Percentiles rank a stretch among this genome's conserved stretches.
Evolutionary conservation across 768 basidiomycete genomes (phyloP).

Genomic region (Lactarius sp.): DNA sequence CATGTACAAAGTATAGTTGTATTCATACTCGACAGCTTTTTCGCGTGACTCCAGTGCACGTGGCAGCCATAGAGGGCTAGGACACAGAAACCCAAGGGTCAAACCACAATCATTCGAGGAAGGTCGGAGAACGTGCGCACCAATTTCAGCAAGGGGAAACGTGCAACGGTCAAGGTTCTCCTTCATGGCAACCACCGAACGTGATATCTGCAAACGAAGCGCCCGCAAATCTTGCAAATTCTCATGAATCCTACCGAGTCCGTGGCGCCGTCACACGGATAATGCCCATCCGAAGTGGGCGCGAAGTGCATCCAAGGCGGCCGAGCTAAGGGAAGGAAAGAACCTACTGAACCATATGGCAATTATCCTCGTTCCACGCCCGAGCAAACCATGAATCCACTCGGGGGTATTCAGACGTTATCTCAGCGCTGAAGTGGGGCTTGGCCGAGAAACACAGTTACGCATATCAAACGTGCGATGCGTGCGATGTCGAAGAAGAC

Average conservation of each 20-base stretch:
- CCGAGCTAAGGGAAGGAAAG: not conserved
- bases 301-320: not conserved
- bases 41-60: not conserved
- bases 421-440: not conserved
- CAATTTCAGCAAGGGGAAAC: not conserved
- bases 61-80: not conserved
- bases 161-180: not conserved
- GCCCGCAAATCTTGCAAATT: not conserved
- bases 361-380: not conserved
- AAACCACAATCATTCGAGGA: not conserved
- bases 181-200: not conserved
- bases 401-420: not conserved
- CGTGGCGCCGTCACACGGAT: not conserved
- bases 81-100: not conserved
- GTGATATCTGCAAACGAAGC: not conserved
- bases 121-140: not conserved
- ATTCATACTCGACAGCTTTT: not conserved
- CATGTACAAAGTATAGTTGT: not conserved
- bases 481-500: constrained; percentile 9
- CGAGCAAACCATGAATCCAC: not conserved
- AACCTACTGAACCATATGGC: no score
- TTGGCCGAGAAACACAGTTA: not conserved
- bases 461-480: not conserved
- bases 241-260: not conserved
- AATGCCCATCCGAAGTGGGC: not conserved